These are phyloP conservation scores for Kodamaea neixiangensis DNA, from an alignment of 805 yeast species.

Conservation along the genomic window DNA sequence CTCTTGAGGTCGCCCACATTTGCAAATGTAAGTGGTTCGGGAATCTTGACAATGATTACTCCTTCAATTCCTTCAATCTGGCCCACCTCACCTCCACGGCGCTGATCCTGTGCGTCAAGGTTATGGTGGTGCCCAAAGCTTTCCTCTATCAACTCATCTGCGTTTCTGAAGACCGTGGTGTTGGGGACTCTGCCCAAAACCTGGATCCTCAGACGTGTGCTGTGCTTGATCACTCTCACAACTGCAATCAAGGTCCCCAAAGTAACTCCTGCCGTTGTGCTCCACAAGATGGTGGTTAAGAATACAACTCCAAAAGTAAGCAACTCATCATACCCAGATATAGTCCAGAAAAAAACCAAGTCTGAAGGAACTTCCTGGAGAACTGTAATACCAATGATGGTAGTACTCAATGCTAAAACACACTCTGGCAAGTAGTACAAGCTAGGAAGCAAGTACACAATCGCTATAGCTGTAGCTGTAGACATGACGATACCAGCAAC, in stretches of 20 bases:
- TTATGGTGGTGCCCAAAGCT: constrained; percentile 20
- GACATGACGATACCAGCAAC: constrained; percentile 40
- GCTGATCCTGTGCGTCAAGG: not conserved
- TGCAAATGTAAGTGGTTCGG: constrained; percentile 88
- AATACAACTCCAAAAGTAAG: constrained; percentile 24
- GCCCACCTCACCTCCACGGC: constrained; percentile 19
- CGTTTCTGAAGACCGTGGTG: constrained; percentile 64
- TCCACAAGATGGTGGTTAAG: constrained; percentile 33
- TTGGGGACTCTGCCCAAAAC: constrained; percentile 44
- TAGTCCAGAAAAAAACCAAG: constrained; percentile 21
- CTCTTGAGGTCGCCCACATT: constrained; percentile 76
- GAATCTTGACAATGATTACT: constrained; percentile 74
- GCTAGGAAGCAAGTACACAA: constrained; percentile 26
- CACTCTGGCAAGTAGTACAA: constrained; percentile 32
- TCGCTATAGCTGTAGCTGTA: constrained; percentile 23
- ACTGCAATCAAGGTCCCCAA: constrained; percentile 39
- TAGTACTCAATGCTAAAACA: constrained; percentile 36
- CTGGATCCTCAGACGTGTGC: constrained; percentile 45
- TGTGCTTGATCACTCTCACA: constrained; percentile 36
- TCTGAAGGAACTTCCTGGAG: constrained; percentile 30
- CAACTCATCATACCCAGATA: constrained; percentile 26
- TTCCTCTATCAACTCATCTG: constrained; percentile 58
- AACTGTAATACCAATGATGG: constrained; percentile 54
- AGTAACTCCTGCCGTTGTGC: constrained; percentile 40
- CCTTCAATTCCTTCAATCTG: constrained; percentile 58